A percentile compares a stretch with the other conserved stretches of the same genome.
Evolutionary conservation across 805 yeast species (phyloP).

Genomic region (Candida adriatica): DNA sequence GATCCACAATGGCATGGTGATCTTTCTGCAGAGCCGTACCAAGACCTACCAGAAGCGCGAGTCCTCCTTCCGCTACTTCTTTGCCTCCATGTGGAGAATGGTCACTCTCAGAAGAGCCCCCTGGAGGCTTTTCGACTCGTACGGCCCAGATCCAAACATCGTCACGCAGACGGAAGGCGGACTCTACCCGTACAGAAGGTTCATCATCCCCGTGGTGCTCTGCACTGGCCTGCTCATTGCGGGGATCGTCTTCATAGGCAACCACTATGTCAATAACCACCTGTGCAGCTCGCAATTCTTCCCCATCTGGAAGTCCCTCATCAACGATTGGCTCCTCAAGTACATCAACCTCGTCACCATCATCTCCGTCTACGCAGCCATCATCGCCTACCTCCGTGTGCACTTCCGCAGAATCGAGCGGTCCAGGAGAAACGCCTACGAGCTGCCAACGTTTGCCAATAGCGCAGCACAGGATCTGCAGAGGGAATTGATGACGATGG

Average conservation of each 20-base stretch:
- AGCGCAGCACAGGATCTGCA: constrained; percentile 9
- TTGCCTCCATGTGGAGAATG: constrained; percentile 3
- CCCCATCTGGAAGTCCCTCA: constrained; percentile 18
- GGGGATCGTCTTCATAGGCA: constrained; percentile 13
- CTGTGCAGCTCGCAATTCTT: constrained; percentile 12
- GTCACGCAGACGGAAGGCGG: constrained; percentile 18
- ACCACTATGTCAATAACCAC: constrained; percentile 6
- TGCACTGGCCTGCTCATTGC: constrained; percentile 2
- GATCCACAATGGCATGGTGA: constrained; percentile 17
- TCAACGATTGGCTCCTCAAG: constrained; percentile 14
- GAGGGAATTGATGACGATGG: constrained; percentile 15
- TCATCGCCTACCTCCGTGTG: constrained; percentile 12
- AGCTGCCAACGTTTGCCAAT: not conserved
- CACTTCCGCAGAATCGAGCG: constrained; percentile 9
- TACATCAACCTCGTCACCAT: constrained; percentile 14
- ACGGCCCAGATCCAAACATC: constrained; percentile 5
- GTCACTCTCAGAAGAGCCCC: constrained; percentile 4
- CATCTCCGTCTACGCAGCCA: constrained; percentile 12
- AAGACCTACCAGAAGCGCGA: constrained; percentile 7
- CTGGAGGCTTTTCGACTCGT: constrained; percentile 2
- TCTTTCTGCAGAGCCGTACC: constrained; percentile 12
- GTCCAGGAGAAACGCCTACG: constrained; percentile 8
- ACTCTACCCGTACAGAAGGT: constrained; percentile 9
- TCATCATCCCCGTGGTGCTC: not conserved
- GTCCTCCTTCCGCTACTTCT: constrained; percentile 4